Percentiles rank a stretch among this genome's conserved stretches.
Evolutionary conservation across 2,329 filamentous ascomycete genomes (phyloP).

Genomic region (Epichloe sylvatica): DNA sequence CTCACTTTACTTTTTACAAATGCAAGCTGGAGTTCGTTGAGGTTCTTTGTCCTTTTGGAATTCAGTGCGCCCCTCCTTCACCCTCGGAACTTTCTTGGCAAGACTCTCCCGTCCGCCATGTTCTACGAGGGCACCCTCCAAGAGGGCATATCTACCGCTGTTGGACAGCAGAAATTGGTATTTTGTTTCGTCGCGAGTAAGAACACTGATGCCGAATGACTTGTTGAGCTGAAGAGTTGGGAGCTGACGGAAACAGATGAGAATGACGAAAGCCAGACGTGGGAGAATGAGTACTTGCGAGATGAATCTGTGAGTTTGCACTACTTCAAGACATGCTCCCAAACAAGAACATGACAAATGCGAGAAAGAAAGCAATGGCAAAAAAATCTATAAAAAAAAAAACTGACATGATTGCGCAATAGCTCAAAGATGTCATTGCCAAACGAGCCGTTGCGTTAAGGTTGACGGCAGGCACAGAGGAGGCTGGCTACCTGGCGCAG

Average conservation of each 20-base stretch:
- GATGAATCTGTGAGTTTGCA: constrained; percentile 37
- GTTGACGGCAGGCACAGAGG: constrained; percentile 57
- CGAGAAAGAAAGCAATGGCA: not conserved
- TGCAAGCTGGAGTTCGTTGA: too few relatives aligned
- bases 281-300: constrained; percentile 56
- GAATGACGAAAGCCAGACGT: constrained; percentile 51
- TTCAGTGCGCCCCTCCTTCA: too few relatives aligned
- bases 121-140: constrained; percentile 73
- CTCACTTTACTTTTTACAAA: too few relatives aligned
- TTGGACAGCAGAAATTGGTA: constrained; percentile 63
- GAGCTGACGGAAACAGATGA: constrained; percentile 39
- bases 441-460: constrained; percentile 55
- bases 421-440: constrained; percentile 44
- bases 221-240: not conserved
- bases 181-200: constrained; percentile 72
- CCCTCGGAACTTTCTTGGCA: too few relatives aligned
- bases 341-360: not conserved
- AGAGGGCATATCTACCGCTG: constrained; percentile 62
- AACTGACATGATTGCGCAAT: constrained; percentile 6
- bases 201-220: constrained; percentile 8
- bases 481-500: constrained; percentile 67
- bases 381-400: not conserved
- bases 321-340: not conserved
- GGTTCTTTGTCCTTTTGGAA: too few relatives aligned
- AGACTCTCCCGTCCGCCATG: constrained; percentile 31